Conservation (phyloP, 129 eudicot genomes). For the Lactuca saligna region DNA sequence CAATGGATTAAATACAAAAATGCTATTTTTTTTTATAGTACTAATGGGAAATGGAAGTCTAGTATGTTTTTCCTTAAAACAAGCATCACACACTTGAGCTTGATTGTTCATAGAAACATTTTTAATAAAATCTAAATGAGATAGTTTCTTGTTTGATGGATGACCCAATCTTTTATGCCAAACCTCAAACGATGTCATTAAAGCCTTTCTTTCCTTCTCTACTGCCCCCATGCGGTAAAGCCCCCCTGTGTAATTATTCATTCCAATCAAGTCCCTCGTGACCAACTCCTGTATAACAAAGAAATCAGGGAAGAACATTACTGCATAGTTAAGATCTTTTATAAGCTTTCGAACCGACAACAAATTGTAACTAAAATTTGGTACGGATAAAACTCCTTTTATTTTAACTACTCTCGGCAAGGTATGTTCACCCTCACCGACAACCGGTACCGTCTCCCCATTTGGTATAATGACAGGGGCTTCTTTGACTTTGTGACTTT, state of each 20-base stretch:
- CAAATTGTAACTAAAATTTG: background rate
- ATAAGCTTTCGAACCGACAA: background rate
- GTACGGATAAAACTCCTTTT: conserved; percentile 1
- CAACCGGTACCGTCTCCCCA: background rate
- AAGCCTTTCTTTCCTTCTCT: background rate
- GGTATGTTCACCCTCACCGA: conserved; percentile 7
- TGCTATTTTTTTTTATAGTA: too few relatives aligned
- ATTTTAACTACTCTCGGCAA: background rate
- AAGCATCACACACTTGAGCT: background rate
- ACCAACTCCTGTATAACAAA: too few relatives aligned
- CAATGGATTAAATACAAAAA: too few relatives aligned
- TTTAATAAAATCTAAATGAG: background rate
- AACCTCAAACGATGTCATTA: background rate
- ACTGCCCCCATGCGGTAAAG: background rate
- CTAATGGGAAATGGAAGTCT: too few relatives aligned
- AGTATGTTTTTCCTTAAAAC: background rate
- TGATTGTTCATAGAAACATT: conserved; percentile 1
- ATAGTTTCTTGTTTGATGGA: background rate
- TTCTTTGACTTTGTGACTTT: background rate
- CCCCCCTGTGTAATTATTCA: background rate
- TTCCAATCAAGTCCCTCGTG: background rate
- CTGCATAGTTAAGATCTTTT: background rate
- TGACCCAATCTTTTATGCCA: background rate
- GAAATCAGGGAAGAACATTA: too few relatives aligned
- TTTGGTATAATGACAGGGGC: background rate